Evolutionary conservation across 176 grass and related monocot species (phyloP), one percentile per base, ranked within the genome.

Genomic region (Zoysia japonica): DNA sequence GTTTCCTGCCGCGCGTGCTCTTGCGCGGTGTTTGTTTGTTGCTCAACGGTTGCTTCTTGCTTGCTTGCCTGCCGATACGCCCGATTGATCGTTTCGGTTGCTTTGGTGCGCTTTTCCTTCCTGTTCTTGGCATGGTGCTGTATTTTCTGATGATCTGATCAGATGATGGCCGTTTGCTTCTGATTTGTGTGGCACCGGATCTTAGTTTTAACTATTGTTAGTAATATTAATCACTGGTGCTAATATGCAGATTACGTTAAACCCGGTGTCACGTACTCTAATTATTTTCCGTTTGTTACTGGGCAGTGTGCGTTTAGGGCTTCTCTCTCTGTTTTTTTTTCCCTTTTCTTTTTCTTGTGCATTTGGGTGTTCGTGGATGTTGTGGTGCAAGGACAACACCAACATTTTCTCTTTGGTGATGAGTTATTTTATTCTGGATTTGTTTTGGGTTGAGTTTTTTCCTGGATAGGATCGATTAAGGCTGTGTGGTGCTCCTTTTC

Each of bases 121-220:
- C 8, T 46, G n/a, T 40, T 44, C 15, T 61, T 82, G 28, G 5
- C 59, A 39, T 42, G 76, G 70, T 28, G 54, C 9, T 75, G 46
- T 44, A 41, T 57, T 82, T 3, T 14, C 9, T 71, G 80, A 78
- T 79, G 52, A 54, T 14, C 9, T 71, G 80, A 78, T 79, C 61
- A 54, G 47, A 43, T 48, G 61, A 15, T 61, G 71, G 3, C 3
- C 14, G 65, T 63, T 8, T 69, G 10, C 38, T 57, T 81, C 46
- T 67, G 13, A 19, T 67, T 14, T 16, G 28, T 28, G 28, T 28
- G 28, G 28, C 28, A 28, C 28, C 28, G 28, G 28, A 28, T 28
- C 28, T 28, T 28, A 28, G 28, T 28, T 28, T 28, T 28, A 28
- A 28, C 28, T 28, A 28, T 28, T 28, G 28, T 28, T 28, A 28